Percentiles rank a stretch among this genome's conserved stretches.
Conservation (phyloP, 73 alveolate genomes). For the Paramecium octaurelia region DNA sequence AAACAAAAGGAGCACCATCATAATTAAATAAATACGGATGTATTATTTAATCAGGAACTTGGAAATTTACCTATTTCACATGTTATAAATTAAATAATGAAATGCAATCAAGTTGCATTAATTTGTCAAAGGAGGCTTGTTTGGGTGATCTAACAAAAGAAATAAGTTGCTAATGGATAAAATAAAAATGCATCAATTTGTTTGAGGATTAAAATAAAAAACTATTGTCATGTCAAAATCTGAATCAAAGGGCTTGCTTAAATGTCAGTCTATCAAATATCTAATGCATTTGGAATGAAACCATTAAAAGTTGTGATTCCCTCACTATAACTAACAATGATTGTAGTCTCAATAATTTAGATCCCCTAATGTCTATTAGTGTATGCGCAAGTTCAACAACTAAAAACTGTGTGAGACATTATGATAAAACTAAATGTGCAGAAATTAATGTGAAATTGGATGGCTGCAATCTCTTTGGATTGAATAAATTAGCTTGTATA, state of each 20-base stretch:
- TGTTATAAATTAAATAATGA: neutral
- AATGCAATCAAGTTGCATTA: neutral
- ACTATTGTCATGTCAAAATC: neutral
- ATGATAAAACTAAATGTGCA: neutral
- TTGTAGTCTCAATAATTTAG: neutral
- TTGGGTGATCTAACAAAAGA: neutral
- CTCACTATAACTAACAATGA: neutral
- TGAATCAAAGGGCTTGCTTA: neutral
- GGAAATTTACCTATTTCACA: neutral
- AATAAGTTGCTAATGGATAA: neutral
- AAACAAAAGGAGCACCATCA: neutral
- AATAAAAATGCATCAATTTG: neutral
- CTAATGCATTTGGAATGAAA: neutral
- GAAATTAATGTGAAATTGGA: neutral
- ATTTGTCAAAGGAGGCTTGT: neutral
- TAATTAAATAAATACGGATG: neutral
- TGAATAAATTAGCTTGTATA: neutral
- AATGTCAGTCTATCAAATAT: neutral
- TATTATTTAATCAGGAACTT: neutral
- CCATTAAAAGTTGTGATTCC: neutral
- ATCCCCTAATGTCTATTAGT: neutral
- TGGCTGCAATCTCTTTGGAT: neutral
- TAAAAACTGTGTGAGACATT: neutral
- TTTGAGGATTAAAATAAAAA: neutral
- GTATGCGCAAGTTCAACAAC: neutral